phyloP scores from a whole-genome alignment of 2,329 filamentous ascomycete genomes.

The Stachybotrys chartarum region DNA sequence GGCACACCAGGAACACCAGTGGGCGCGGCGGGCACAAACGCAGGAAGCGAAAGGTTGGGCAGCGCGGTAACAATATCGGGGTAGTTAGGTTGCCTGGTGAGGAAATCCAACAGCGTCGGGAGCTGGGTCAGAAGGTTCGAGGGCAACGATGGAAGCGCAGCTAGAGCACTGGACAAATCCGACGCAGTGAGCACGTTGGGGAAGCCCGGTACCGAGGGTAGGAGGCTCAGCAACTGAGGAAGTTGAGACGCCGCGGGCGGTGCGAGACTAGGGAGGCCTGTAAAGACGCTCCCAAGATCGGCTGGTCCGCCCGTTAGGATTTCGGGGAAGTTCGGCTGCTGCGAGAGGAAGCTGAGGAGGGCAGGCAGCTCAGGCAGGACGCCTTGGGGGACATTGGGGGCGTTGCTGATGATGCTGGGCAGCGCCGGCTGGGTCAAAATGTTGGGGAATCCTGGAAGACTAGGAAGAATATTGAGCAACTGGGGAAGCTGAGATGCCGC shows the following conservation, averaged over 20 bases:
- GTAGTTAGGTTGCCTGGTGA: not conserved
- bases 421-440: not conserved
- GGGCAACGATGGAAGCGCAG: not conserved
- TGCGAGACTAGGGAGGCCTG: not conserved
- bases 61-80: no score
- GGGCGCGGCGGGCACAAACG: no score
- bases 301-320: no score
- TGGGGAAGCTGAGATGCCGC: not conserved
- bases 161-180: not conserved
- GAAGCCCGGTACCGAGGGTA: not conserved
- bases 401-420: not conserved
- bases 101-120: not conserved
- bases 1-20: no score
- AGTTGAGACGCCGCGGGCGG: not conserved
- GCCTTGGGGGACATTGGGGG: not conserved
- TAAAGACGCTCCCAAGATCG: not conserved
- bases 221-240: not conserved
- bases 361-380: not conserved
- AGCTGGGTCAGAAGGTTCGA: not conserved
- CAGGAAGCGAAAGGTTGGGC: no score
- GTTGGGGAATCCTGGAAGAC: not conserved
- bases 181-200: not conserved
- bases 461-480: not conserved
- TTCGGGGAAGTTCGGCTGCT: no score
- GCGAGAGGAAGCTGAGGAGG: not conserved